Evolutionary conservation across 179 eudicot species (phyloP).

Genomic region (Carnegiea gigantea): DNA sequence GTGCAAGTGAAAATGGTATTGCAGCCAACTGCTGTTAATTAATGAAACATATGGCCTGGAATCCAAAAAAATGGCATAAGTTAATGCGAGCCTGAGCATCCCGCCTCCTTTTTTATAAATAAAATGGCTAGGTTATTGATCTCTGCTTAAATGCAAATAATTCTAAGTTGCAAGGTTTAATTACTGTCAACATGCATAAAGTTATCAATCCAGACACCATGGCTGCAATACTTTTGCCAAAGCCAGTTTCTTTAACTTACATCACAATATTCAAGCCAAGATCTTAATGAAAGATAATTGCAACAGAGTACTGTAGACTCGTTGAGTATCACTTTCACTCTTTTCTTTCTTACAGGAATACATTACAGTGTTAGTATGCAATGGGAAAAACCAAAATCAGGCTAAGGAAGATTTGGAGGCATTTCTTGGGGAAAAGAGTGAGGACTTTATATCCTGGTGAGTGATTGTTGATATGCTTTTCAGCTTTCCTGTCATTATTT

Average conservation of each 20-base stretch:
- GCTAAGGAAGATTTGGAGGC: constrained; percentile 47
- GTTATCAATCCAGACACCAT: background rate
- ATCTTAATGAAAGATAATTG: background rate
- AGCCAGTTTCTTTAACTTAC: background rate
- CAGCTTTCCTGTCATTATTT: background rate
- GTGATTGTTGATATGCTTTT: background rate
- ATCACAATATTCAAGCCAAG: background rate
- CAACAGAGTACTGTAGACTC: background rate
- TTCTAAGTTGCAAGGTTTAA: too few relatives aligned
- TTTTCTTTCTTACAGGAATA: constrained; percentile 37
- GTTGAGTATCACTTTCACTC: constrained; percentile 10
- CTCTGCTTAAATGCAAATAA: too few relatives aligned
- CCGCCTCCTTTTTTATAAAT: too few relatives aligned
- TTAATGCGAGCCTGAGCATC: too few relatives aligned
- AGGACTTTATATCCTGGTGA: constrained; percentile 49
- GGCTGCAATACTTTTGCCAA: background rate
- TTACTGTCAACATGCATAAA: background rate
- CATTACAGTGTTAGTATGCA: constrained; percentile 48
- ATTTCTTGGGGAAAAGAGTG: constrained; percentile 46
- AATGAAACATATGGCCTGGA: too few relatives aligned
- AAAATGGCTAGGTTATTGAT: too few relatives aligned
- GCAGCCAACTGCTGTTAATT: too few relatives aligned
- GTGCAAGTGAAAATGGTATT: too few relatives aligned
- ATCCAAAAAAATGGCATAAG: too few relatives aligned
- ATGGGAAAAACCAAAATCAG: constrained; percentile 50